Evolutionary conservation across 1,139 yeast species (phyloP), one percentile per base, ranked within the genome.

Genomic region (Zygosaccharomyces sapae): DNA sequence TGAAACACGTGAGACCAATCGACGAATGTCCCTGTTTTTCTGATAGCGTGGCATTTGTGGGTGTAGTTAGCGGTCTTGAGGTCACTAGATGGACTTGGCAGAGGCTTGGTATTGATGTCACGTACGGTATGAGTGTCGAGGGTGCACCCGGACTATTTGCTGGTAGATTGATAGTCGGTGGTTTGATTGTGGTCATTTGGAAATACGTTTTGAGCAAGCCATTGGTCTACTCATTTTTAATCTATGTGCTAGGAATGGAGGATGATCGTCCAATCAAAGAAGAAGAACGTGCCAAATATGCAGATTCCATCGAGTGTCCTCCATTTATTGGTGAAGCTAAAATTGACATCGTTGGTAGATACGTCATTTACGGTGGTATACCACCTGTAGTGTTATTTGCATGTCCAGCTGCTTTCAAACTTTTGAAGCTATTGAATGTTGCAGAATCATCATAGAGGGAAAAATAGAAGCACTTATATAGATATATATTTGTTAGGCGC

Each of bases 11-110:
- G 0, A 82, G 80, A 52, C 97, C 98, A 0, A 83, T 86, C 8
- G 98, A 92, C 59, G 86, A 84, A 59, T 92, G 98, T 64, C 98
- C 98, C 0, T 92, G 98, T 64, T 90, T 85, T 65, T 97, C 88
- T 61, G 98, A 92, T 62, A 82, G 94, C 6, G 96, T 92, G 16
- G 95, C 97, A 2, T 92, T 92, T 59, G 71, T 89, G 47, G 97
- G 97, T 1, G 98, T 92, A 24, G 74, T 89, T 18, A 73, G 84
- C 43, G 97, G 97, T 0, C 58, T 83, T 24, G 66, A 62, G 33
- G 46, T 56, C 38, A 53, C 57, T 37, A 59, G 58, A 43, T 63
- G 66, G 66, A 35, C 56, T 27, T 41, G 44, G 49, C 35, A 52
- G 31, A 42, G 27, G n/a, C 33, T 46, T 20, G 50, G 50, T 3